Evolutionary conservation across 2,329 filamentous ascomycete genomes (phyloP).

Genomic region (Phyllosticta capitalensis): DNA sequence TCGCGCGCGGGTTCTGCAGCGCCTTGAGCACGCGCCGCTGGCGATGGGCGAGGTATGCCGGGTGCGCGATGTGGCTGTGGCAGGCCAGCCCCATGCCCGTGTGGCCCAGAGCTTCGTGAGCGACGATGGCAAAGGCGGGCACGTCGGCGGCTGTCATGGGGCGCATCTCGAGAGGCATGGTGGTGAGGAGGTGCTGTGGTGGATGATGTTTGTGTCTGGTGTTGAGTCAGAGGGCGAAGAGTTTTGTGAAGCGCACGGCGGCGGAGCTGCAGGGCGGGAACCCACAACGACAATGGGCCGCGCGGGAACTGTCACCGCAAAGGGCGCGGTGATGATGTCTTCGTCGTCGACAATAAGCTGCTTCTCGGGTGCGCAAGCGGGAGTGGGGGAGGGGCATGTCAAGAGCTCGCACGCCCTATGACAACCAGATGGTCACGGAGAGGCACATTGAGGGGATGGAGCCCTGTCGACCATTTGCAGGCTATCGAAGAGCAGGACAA

Average conservation of each 20-base stretch:
- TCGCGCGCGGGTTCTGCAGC: slow-evolving; percentile 20
- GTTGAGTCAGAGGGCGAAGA: too few relatives aligned
- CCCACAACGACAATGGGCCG: too few relatives aligned
- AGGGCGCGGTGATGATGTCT: too few relatives aligned
- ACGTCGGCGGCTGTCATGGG: slow-evolving; percentile 21
- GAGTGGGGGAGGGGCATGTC: background rate
- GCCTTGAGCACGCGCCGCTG: slow-evolving; percentile 20
- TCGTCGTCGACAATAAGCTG: background rate
- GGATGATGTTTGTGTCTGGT: too few relatives aligned
- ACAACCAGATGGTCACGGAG: background rate
- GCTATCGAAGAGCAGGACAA: too few relatives aligned
- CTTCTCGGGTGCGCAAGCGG: background rate
- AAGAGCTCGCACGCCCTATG: background rate
- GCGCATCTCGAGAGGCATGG: slow-evolving; percentile 27
- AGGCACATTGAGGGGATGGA: background rate
- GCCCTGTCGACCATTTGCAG: too few relatives aligned
- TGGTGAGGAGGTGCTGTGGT: background rate
- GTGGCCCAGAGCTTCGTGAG: slow-evolving; percentile 20
- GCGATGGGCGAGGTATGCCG: slow-evolving; percentile 15
- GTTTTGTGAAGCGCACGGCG: too few relatives aligned
- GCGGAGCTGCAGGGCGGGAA: background rate
- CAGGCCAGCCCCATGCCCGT: slow-evolving; percentile 20
- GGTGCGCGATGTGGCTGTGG: slow-evolving; percentile 15
- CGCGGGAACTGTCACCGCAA: too few relatives aligned
- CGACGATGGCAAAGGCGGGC: slow-evolving; percentile 20